Evolutionary conservation across 768 basidiomycete genomes (phyloP), one percentile per base, ranked within the genome.

Genomic region (Phylloporus sp.): DNA sequence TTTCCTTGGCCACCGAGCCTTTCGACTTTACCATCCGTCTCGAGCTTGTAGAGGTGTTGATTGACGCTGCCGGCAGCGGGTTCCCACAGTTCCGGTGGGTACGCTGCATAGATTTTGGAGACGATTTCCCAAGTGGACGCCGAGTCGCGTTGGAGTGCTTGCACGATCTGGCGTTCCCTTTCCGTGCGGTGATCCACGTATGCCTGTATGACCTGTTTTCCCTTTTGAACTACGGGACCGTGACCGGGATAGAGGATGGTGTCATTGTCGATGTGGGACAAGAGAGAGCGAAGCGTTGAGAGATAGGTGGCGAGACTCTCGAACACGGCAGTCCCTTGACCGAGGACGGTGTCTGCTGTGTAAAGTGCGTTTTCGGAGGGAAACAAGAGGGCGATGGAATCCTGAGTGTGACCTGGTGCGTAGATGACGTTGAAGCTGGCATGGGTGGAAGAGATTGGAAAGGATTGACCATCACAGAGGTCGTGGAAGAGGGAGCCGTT

Each of bases 271-370:
- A 54, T 40, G 47, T 64, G 55, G 11, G 60, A 64, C 15, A 81
- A 68, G 67, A 90, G 75, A 53, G 65, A 74, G 34, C 71, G 72
- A 35, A 95, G 74, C 48, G 81, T 84, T 5, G 69, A 50, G 18
- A 94, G 65, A 58, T 93, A 96, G 5, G 75, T 57, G 0, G 74
- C 69, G 13, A 97, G 79, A 57, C 95, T 86, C 54, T 88, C 86
- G 62, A 97, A 96, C 5, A 94, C 81, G 4, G 93, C 76, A 0
- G 91, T 90, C 8, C 93, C 92, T 52, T 92, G 82, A 0, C 95
- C 95, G 24, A 98, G 78, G 7, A 97, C 80, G 5, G 84, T 90
- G 68, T 98, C 95, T 0, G 86, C 90, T 1, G 91, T 94, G 70
- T 94, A 93, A 14, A 97, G 74, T 0, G 81, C 83, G 21, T 71